A percentile compares a stretch with the other conserved stretches of the same genome.
Evolutionary conservation across 345 rosid species (phyloP).

Genomic region (Gossypium ekmanianum): DNA sequence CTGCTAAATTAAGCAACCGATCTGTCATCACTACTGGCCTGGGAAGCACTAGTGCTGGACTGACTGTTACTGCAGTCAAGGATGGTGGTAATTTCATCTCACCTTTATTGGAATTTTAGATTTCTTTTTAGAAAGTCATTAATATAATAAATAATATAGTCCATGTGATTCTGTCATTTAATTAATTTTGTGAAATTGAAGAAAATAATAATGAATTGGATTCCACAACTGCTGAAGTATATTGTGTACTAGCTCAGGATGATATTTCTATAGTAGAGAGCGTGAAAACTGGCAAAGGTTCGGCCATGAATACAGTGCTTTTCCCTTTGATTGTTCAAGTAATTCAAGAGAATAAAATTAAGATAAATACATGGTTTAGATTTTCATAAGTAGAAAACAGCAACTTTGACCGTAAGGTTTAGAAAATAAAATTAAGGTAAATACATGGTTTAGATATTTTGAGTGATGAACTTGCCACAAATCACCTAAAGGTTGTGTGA

Average conservation of each 20-base stretch:
- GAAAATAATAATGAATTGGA: background rate
- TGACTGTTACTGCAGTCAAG: constrained; percentile 96
- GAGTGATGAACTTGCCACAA: background rate
- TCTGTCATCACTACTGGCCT: constrained; percentile 91
- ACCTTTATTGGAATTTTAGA: background rate
- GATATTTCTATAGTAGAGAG: background rate
- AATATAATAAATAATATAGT: background rate
- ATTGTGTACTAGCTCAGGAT: background rate
- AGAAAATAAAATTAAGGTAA: background rate
- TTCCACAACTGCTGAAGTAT: background rate
- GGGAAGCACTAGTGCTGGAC: constrained; percentile 97
- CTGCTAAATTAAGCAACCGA: constrained; percentile 88
- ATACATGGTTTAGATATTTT: background rate
- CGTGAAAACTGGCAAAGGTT: background rate
- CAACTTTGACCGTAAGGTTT: background rate
- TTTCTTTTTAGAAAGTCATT: background rate
- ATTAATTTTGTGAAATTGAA: background rate
- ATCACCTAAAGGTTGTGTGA: background rate
- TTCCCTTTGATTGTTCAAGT: background rate
- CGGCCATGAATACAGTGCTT: background rate
- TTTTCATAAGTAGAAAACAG: background rate
- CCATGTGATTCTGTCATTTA: background rate
- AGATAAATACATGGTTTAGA: background rate
- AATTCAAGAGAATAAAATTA: background rate
- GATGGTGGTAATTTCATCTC: constrained; percentile 66